Conservation (phyloP, 2,329 filamentous ascomycete genomes). For the Diaporthe sp. region DNA sequence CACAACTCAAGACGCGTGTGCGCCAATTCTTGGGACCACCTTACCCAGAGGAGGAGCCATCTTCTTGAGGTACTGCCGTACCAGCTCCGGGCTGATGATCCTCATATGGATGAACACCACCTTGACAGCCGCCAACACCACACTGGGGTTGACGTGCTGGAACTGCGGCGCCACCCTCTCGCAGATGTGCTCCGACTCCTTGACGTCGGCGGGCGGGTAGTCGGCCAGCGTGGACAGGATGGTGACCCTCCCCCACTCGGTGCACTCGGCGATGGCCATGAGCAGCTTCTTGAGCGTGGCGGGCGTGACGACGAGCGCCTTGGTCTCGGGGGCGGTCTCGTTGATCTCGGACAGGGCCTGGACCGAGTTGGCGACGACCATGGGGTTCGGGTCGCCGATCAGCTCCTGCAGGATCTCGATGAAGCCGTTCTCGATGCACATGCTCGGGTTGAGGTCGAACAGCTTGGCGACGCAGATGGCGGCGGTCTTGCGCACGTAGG, state of each 20-base stretch:
- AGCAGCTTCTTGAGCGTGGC: slow-evolving; percentile 92
- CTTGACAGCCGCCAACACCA: slow-evolving; percentile 97
- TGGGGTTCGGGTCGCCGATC: slow-evolving; percentile 97
- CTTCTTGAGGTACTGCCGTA: slow-evolving; percentile 92
- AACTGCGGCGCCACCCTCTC: slow-evolving; percentile 97
- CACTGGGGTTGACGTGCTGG: slow-evolving; percentile 97
- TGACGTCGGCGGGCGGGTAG: slow-evolving; percentile 87
- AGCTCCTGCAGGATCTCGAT: slow-evolving; percentile 93
- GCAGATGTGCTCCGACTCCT: slow-evolving; percentile 98
- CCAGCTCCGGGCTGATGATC: slow-evolving; percentile 79
- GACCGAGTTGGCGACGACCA: slow-evolving; percentile 98
- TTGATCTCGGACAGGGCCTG: slow-evolving; percentile 91
- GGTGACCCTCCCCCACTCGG: slow-evolving; percentile 96
- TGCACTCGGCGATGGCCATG: slow-evolving; percentile 97
- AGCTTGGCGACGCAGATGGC: slow-evolving; percentile 98
- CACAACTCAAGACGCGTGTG: slow-evolving; percentile 21
- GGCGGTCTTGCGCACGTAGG: slow-evolving; percentile 97
- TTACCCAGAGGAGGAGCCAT: slow-evolving; percentile 95
- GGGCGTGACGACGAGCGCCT: slow-evolving; percentile 84
- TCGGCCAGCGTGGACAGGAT: slow-evolving; percentile 91
- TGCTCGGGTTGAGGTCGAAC: slow-evolving; percentile 90
- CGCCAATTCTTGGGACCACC: slow-evolving; percentile 39
- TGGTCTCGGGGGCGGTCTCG: slow-evolving; percentile 90
- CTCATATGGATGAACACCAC: slow-evolving; percentile 98
- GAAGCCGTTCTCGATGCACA: slow-evolving; percentile 98